Conservation (phyloP, 805 yeast species). For the Cyberlindnera mycetangii region DNA sequence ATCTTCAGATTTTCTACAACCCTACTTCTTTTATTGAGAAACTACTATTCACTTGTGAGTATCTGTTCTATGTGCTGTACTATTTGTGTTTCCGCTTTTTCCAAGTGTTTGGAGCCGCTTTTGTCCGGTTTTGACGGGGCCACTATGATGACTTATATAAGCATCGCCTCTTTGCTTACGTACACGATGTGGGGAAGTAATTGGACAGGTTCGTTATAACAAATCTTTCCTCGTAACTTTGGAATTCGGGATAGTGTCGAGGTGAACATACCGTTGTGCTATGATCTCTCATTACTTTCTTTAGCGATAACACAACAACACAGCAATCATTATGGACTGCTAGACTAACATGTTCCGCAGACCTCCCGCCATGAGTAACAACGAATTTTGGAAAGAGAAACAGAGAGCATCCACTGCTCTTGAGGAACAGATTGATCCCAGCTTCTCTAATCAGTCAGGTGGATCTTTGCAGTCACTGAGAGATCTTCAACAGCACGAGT, state of each 20-base stretch:
- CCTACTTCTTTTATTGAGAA: neutral
- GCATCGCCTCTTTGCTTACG: neutral
- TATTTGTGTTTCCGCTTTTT: neutral
- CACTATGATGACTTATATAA: neutral
- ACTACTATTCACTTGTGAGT: neutral
- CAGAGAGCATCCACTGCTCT: neutral
- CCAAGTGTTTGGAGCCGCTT: neutral
- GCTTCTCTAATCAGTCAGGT: constrained; percentile 22
- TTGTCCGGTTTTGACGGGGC: neutral
- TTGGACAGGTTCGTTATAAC: too few species aligned
- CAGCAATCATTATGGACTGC: neutral
- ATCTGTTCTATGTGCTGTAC: neutral
- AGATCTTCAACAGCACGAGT: neutral
- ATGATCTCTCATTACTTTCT: too few species aligned
- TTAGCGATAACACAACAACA: too few species aligned
- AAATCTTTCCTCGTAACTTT: too few species aligned
- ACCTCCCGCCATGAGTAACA: neutral
- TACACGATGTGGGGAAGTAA: constrained; percentile 2
- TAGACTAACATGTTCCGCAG: neutral
- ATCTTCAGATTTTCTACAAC: neutral
- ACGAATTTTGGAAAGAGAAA: constrained; percentile 2
- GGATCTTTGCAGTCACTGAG: constrained; percentile 18
- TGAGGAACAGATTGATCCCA: constrained; percentile 32
- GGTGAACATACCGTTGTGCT: too few species aligned
- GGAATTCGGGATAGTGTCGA: too few species aligned